phyloP scores from a whole-genome alignment of 164 flowering plant genomes.

The Aristolochia contorta region DNA sequence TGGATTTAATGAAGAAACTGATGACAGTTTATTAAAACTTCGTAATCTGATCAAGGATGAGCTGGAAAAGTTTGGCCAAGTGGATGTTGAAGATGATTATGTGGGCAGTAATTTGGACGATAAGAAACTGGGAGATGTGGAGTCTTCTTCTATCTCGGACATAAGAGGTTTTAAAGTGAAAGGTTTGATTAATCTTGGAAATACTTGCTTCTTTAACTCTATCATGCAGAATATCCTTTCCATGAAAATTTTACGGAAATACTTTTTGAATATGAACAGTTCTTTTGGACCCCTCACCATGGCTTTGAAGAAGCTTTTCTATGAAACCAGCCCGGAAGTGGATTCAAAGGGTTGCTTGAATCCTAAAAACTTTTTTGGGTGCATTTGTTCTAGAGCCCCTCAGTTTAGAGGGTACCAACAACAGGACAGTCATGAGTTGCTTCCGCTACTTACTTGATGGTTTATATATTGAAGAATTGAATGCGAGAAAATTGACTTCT shows the following conservation, averaged over 20 bases:
- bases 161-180: slow-evolving; percentile 37
- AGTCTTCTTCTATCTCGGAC: slow-evolving; percentile 13
- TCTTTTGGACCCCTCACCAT: slow-evolving; percentile 49
- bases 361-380: slow-evolving; percentile 67
- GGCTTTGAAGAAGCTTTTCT: slow-evolving; percentile 64
- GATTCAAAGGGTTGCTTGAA: slow-evolving; percentile 44
- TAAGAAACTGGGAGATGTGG: slow-evolving; percentile 19
- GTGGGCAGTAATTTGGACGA: slow-evolving; percentile 37
- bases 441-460: slow-evolving; percentile 85
- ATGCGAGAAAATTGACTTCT: slow-evolving; percentile 24
- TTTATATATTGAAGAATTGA: slow-evolving; percentile 54
- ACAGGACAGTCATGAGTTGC: slow-evolving; percentile 95
- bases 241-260: slow-evolving; percentile 40
- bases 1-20: slow-evolving; percentile 35
- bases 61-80: slow-evolving; percentile 14
- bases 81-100: slow-evolving; percentile 56
- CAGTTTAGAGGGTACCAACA: slow-evolving; percentile 89
- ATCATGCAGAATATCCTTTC: slow-evolving; percentile 81
- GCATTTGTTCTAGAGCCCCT: slow-evolving; percentile 73
- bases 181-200: slow-evolving; percentile 82
- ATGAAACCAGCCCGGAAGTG: slow-evolving; percentile 39
- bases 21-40: slow-evolving; percentile 28
- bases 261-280: slow-evolving; percentile 36
- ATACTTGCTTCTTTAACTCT: slow-evolving; percentile 92
- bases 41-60: slow-evolving; percentile 49